Percentiles rank a stretch among this genome's conserved stretches.
phyloP scores from a whole-genome alignment of 306 rosid species.

The Quercus wislizeni region DNA sequence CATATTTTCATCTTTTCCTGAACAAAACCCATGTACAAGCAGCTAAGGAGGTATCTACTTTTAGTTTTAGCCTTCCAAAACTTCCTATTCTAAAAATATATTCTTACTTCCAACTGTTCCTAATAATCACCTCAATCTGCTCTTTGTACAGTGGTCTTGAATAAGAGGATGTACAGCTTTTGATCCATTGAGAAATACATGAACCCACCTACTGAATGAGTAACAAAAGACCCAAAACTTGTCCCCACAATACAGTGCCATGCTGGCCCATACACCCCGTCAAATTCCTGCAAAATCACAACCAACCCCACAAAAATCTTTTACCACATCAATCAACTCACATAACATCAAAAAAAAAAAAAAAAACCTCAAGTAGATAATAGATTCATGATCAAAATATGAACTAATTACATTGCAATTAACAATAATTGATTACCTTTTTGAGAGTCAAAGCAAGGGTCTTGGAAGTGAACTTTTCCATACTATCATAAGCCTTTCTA shows the following conservation, averaged over 20 bases:
- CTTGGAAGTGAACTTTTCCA: conserved; percentile 90
- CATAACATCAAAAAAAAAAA: not conserved
- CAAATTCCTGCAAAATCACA: conserved; percentile 78
- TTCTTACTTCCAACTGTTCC: conserved; percentile 10
- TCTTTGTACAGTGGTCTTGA: conserved; percentile 89
- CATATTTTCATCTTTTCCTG: not conserved
- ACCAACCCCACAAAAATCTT: conserved; percentile 38
- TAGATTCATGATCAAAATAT: not conserved
- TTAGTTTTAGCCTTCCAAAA: conserved; percentile 27
- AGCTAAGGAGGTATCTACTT: conserved; percentile 1
- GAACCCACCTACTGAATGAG: conserved; percentile 91
- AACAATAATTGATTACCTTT: conserved; percentile 44
- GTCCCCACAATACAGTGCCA: conserved; percentile 99
- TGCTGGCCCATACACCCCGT: conserved; percentile 93
- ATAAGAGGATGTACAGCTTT: conserved; percentile 80
- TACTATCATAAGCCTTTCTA: conserved; percentile 72
- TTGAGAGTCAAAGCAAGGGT: conserved; percentile 86
- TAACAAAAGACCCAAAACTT: conserved; percentile 96
- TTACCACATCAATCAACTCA: conserved; percentile 35
- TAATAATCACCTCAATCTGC: conserved; percentile 48
- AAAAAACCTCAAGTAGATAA: not conserved
- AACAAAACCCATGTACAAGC: conserved; percentile 37
- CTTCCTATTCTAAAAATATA: conserved; percentile 23
- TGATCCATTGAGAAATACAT: conserved; percentile 93
- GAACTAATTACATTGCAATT: not conserved